These are phyloP conservation scores for Hansenula anomala DNA, from an alignment of 1,139 yeast genomes.

Conservation along the genomic window DNA sequence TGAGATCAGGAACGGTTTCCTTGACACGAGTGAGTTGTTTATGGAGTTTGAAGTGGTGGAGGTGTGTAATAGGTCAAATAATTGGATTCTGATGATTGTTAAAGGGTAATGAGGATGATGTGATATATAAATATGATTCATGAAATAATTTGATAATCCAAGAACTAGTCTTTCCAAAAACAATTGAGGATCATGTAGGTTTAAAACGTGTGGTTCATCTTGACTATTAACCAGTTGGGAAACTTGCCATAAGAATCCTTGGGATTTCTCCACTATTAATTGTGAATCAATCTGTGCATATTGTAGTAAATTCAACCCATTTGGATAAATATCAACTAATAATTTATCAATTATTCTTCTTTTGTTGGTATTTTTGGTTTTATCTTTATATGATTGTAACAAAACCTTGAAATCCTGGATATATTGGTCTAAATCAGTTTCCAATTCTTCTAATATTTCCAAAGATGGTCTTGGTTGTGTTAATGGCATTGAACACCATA, in stretches of 20 bases:
- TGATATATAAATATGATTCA: slow-evolving; percentile 62
- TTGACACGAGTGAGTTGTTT: slow-evolving; percentile 38
- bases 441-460: slow-evolving; percentile 9
- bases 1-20: slow-evolving; percentile 60
- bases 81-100: slow-evolving; percentile 58
- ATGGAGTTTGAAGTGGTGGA: slow-evolving; percentile 15
- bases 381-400: slow-evolving; percentile 7
- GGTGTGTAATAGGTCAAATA: slow-evolving; percentile 47
- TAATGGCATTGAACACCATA: slow-evolving; percentile 21
- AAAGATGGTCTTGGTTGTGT: slow-evolving; percentile 18
- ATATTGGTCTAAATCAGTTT: slow-evolving; percentile 6
- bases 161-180: slow-evolving; percentile 45
- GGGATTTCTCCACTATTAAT: slow-evolving; percentile 52
- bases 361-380: slow-evolving; percentile 18
- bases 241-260: slow-evolving; percentile 48
- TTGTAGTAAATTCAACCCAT: slow-evolving; percentile 64
- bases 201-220: slow-evolving; percentile 31
- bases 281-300: slow-evolving; percentile 71
- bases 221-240: slow-evolving; percentile 45
- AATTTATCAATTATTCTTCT: slow-evolving; percentile 44
- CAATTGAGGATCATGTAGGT: slow-evolving; percentile 29
- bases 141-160: slow-evolving; percentile 44
- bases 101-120: slow-evolving; percentile 61
- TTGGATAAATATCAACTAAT: slow-evolving; percentile 51
- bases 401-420: slow-evolving; percentile 5